phyloP scores from a whole-genome alignment of 2,329 filamentous ascomycete species.

The Diaporthe vexans region DNA sequence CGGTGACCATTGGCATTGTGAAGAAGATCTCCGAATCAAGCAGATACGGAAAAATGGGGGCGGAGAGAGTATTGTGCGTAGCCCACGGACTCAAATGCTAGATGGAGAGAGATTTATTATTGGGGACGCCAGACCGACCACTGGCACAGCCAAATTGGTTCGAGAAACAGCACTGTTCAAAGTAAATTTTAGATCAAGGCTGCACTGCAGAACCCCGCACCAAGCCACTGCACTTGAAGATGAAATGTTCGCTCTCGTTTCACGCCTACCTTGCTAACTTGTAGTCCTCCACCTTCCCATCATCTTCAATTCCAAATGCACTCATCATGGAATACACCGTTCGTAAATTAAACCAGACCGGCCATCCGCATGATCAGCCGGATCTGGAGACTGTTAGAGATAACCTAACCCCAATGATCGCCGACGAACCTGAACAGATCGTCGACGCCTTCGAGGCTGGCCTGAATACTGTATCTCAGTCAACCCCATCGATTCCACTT shows the following conservation, averaged over 20 bases:
- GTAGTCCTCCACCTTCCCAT: neutral
- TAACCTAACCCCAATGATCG: neutral
- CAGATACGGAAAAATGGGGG: too few species aligned
- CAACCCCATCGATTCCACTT: neutral
- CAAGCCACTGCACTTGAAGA: neutral
- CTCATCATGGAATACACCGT: neutral
- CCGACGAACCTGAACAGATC: neutral
- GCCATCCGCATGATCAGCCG: neutral
- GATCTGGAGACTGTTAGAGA: neutral
- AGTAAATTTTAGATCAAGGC: neutral
- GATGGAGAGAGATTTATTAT: too few species aligned
- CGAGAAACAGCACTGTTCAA: neutral
- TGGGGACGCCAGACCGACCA: too few species aligned
- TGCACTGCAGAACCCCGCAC: neutral
- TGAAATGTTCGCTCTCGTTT: neutral
- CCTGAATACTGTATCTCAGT: neutral
- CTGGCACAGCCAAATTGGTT: neutral
- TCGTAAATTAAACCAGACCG: neutral
- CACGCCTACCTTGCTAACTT: neutral
- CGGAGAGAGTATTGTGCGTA: too few species aligned
- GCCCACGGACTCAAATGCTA: too few species aligned
- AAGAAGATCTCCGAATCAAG: too few species aligned
- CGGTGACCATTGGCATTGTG: neutral
- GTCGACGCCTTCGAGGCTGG: neutral
- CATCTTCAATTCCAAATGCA: neutral